phyloP scores from a whole-genome alignment of 495 filamentous ascomycete genomes.

The Trichocladium uniseriatum region DNA sequence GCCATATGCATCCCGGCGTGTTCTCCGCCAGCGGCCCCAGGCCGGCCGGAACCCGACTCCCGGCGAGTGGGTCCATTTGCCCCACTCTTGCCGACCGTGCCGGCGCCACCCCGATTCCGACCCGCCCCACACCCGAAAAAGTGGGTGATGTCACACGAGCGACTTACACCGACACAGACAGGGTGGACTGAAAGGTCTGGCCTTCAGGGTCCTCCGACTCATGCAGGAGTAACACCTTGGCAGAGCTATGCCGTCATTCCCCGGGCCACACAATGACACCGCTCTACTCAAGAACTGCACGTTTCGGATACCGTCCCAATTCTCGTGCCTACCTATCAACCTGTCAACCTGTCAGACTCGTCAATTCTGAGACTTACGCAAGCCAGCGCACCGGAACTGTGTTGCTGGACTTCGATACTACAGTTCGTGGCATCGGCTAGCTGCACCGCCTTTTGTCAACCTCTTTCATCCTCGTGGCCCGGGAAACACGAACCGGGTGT shows the following conservation, averaged over 20 bases:
- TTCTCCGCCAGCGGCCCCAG: too few species aligned
- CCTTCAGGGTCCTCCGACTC: not conserved
- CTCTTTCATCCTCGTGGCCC: not conserved
- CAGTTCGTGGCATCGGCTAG: not conserved
- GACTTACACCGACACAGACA: not conserved
- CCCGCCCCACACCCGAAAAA: constrained; percentile 6
- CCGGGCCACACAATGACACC: not conserved
- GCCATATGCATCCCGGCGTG: too few species aligned
- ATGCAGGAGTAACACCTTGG: not conserved
- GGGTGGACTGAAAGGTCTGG: not conserved
- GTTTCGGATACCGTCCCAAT: too few species aligned
- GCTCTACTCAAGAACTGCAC: too few species aligned
- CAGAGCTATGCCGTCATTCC: not conserved
- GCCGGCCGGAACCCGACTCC: constrained; percentile 5
- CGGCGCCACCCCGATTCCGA: constrained; percentile 4
- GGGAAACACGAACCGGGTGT: constrained; percentile 5
- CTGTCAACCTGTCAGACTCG: not conserved
- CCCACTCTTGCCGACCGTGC: constrained; percentile 16
- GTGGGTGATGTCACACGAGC: constrained; percentile 5
- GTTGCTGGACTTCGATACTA: not conserved
- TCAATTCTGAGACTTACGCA: not conserved
- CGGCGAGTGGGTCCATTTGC: not conserved
- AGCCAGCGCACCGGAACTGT: not conserved
- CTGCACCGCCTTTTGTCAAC: not conserved
- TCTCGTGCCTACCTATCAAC: too few species aligned